Evolutionary conservation across 1,139 yeast genomes (phyloP).

Genomic region (Zhuliangozyma parablackwelliae): DNA sequence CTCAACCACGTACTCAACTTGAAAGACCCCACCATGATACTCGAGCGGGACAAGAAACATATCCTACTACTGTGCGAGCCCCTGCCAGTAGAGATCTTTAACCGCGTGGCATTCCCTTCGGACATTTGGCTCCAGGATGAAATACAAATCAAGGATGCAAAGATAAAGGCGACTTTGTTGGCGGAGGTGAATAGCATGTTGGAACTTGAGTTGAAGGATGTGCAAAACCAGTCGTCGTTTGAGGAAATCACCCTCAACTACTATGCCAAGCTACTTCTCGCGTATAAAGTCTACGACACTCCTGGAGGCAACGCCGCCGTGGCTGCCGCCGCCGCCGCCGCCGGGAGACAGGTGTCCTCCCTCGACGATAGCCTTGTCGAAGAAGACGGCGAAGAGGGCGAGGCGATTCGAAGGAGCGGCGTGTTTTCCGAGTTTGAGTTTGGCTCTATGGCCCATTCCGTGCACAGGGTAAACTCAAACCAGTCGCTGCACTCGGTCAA

Average conservation of each 20-base stretch:
- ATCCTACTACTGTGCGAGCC: background rate
- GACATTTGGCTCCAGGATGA: slow-evolving; percentile 39
- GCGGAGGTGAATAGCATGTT: slow-evolving; percentile 33
- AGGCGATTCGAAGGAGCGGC: slow-evolving; percentile 2
- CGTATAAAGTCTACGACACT: slow-evolving; percentile 33
- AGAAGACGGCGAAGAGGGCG: slow-evolving; percentile 22
- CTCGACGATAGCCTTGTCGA: slow-evolving; percentile 13
- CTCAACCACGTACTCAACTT: slow-evolving; percentile 9
- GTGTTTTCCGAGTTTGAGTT: no score
- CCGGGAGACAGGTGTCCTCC: background rate
- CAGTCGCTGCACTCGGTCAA: slow-evolving; percentile 13
- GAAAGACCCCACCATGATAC: slow-evolving; percentile 6
- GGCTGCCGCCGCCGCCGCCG: no score
- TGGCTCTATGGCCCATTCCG: no score
- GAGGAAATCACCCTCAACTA: slow-evolving; percentile 31
- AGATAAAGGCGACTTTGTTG: slow-evolving; percentile 31
- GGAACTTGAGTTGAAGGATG: slow-evolving; percentile 17
- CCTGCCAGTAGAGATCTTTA: slow-evolving; percentile 22
- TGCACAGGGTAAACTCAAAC: slow-evolving; percentile 16
- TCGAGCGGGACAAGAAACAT: slow-evolving; percentile 5
- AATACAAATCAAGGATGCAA: slow-evolving; percentile 27
- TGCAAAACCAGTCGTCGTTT: slow-evolving; percentile 11
- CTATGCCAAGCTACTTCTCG: slow-evolving; percentile 32
- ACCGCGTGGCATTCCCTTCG: slow-evolving; percentile 32
- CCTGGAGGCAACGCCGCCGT: slow-evolving; percentile 9